Base-by-base conservation (phyloP, 108 stramenopile genomes). In the Tribonema minus region DNA sequence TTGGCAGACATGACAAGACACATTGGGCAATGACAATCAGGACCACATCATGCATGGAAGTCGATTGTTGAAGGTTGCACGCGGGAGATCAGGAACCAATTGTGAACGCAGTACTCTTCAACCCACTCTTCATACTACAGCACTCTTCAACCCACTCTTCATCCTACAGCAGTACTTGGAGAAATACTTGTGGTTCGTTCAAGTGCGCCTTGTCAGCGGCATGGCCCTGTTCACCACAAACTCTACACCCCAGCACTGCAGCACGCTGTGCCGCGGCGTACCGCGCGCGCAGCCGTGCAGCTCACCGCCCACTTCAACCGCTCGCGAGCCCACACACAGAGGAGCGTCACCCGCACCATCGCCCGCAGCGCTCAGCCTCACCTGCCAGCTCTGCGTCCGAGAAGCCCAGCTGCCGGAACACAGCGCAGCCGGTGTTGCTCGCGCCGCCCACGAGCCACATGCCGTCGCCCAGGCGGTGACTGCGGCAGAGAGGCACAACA, bases 391-490 rank as follows among this genome's bases (percentile, higher is more conserved):
- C n/a, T n/a, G n/a, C n/a, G n/a, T n/a, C n/a, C n/a, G n/a, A n/a
- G n/a, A 76, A 76, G 3, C 76, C 76, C 65, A 67, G 66, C 1
- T 31, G 7, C 34, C 76, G 34, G 23, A 76, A 58, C 3, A 76
- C 76, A 3, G 67, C 67, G 70, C 95, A 96, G 2, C 95, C 95
- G 4, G 92, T 92, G 64, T 94, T 94, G 75, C 90, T 91, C 20
- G 95, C 95, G 1, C 95, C 95, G 6, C 95, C 95, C 20, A 92
- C 92, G 27, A 96, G 80, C 95, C 95, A 96, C 4, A 85, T 59
- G 37, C 81, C 86, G 37, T 82, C 75, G 25, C 93, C 92, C 36
- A 93, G 89, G 30, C 95, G 90, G 77, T 96, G 95, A n/a, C n/a
- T n/a, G n/a, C n/a, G n/a, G n/a, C n/a, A n/a, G n/a, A n/a, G n/a